Conservation (phyloP, 2,329 filamentous ascomycete genomes). For the Fonsecaea multimorphosa region DNA sequence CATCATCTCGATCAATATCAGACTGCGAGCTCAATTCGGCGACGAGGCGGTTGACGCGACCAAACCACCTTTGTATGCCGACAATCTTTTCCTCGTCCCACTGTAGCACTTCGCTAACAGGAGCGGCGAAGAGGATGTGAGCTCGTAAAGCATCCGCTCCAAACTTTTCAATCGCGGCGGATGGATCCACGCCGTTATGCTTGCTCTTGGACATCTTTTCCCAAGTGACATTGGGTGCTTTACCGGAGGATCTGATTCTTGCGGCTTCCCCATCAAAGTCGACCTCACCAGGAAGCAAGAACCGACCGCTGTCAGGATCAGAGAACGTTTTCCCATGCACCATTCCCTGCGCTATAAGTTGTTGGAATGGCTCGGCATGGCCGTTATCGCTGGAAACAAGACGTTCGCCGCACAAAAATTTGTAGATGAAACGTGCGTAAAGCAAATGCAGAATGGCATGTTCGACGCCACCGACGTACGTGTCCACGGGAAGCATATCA, state of each 20-base stretch:
- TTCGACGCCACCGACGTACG: constrained; percentile 89
- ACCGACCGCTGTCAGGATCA: constrained; percentile 75
- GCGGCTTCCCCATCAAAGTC: constrained; percentile 61
- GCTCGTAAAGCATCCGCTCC: constrained; percentile 84
- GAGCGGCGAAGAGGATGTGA: constrained; percentile 88
- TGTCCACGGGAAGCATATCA: constrained; percentile 72
- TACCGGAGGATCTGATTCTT: constrained; percentile 66
- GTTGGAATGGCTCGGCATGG: constrained; percentile 75
- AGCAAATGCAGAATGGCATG: constrained; percentile 89
- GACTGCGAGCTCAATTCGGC: constrained; percentile 32
- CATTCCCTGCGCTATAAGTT: constrained; percentile 89
- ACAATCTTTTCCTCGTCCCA: constrained; percentile 86
- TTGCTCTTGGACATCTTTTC: constrained; percentile 98
- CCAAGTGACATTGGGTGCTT: constrained; percentile 67
- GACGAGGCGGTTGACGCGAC: constrained; percentile 68
- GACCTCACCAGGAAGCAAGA: constrained; percentile 77
- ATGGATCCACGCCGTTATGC: constrained; percentile 86
- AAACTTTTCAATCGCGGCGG: constrained; percentile 71
- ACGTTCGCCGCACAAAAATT: constrained; percentile 70
- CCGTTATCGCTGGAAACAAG: constrained; percentile 46
- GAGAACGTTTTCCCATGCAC: constrained; percentile 85
- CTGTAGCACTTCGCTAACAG: constrained; percentile 80
- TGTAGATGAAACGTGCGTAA: constrained; percentile 89
- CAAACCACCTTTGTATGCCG: constrained; percentile 81
- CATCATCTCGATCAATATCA: constrained; percentile 49